Conservation (phyloP, 2,329 filamentous ascomycete genomes). For the Geoglossum cookeanum region DNA sequence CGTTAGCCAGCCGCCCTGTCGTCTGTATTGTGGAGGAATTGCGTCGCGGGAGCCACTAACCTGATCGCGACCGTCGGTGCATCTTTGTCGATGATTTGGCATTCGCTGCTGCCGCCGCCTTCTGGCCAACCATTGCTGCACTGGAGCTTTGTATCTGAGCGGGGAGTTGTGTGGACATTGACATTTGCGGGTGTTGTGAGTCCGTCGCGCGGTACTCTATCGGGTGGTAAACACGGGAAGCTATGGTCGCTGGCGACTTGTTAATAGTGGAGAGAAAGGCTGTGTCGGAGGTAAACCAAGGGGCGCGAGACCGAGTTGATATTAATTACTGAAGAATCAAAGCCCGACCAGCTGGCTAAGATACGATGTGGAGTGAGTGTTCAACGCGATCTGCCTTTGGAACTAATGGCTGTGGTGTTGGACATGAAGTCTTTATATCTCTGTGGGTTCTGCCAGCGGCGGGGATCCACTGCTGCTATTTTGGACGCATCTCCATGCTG, state of each 20-base stretch:
- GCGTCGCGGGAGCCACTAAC: conserved; percentile 35
- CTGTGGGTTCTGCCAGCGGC: not conserved
- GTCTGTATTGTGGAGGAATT: too few species aligned
- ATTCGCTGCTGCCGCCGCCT: conserved; percentile 15
- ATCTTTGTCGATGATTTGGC: conserved; percentile 61
- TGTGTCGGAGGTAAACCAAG: not conserved
- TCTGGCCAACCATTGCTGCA: conserved; percentile 29
- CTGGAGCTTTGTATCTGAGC: conserved; percentile 16
- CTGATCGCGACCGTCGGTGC: conserved; percentile 86
- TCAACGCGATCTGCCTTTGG: not conserved
- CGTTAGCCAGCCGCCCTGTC: not conserved
- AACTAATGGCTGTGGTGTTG: not conserved
- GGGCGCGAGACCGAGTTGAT: conserved; percentile 1
- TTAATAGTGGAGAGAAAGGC: not conserved
- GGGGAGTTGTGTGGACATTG: conserved; percentile 19
- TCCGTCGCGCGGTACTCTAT: not conserved
- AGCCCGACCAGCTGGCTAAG: conserved; percentile 17
- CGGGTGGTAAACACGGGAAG: not conserved
- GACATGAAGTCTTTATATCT: conserved; percentile 3
- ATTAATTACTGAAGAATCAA: conserved; percentile 11
- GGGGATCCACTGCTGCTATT: not conserved
- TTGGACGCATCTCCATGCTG: not conserved
- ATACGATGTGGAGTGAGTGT: conserved; percentile 1
- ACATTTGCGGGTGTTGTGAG: not conserved
- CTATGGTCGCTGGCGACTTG: not conserved